Conservation (phyloP, 2,329 filamentous ascomycete genomes). For the Pyricularia grisea region DNA sequence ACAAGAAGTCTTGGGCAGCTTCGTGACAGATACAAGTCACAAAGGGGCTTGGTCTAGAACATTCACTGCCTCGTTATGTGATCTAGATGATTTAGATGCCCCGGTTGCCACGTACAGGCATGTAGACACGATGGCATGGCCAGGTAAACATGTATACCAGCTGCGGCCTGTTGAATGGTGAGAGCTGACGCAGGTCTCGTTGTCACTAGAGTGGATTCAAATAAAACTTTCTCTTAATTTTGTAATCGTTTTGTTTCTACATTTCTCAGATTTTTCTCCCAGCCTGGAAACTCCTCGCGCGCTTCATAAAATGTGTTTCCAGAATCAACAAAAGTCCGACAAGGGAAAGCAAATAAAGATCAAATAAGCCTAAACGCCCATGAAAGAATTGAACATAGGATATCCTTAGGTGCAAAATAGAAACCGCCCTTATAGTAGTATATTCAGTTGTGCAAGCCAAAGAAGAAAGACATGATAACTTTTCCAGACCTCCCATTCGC, state of each 20-base stretch:
- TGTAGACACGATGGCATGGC: not conserved
- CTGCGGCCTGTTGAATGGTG: not conserved
- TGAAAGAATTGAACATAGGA: not conserved
- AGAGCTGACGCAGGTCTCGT: not conserved
- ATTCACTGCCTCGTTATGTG: not conserved
- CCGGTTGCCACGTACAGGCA: not conserved
- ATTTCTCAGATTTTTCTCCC: not conserved
- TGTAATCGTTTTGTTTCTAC: not conserved
- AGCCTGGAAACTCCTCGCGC: not conserved
- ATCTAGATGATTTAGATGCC: not conserved
- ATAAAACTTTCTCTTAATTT: not conserved
- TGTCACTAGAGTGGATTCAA: not conserved
- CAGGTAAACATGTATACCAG: not conserved
- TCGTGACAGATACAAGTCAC: not conserved
- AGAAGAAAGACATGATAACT: conserved; percentile 5
- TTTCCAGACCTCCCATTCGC: not conserved
- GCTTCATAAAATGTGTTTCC: not conserved
- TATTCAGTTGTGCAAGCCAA: not conserved
- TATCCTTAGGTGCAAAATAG: not conserved
- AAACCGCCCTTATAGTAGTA: conserved; percentile 1
- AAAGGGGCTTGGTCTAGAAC: not conserved
- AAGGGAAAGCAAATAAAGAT: not conserved
- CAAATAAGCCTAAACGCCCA: not conserved
- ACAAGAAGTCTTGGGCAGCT: not conserved
- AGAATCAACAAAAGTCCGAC: not conserved